Conservation (phyloP, 1,284 basidiomycete species). For the Lentinula novae-zelandiae region DNA sequence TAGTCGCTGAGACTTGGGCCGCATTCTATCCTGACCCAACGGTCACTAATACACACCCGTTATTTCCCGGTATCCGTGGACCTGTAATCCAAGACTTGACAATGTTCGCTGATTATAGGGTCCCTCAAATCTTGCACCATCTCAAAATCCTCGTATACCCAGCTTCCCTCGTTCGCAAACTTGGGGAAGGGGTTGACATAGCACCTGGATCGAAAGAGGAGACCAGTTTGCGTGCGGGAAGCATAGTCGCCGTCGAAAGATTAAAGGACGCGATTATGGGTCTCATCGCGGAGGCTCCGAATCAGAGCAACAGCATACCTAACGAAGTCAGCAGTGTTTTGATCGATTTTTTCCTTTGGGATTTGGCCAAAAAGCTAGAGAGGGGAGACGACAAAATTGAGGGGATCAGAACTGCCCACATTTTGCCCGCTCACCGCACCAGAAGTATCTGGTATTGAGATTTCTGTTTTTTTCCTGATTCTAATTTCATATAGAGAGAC, state of each 20-base stretch:
- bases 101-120: constrained; percentile 87
- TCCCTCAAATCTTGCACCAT: constrained; percentile 82
- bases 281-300: constrained; percentile 17
- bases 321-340: constrained; percentile 73
- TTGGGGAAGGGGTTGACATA: constrained; percentile 43
- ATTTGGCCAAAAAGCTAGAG: constrained; percentile 75
- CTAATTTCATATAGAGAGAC: too few relatives aligned
- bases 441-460: constrained; percentile 77
- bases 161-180: constrained; percentile 42
- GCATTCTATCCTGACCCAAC: constrained; percentile 62
- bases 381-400: constrained; percentile 51
- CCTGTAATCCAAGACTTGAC: constrained; percentile 64
- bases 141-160: constrained; percentile 70
- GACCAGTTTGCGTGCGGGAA: constrained; percentile 66
- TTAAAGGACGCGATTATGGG: constrained; percentile 51
- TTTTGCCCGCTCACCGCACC: constrained; percentile 72
- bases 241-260: constrained; percentile 73
- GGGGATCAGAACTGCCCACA: constrained; percentile 50
- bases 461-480: background rate
- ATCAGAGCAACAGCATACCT: constrained; percentile 35
- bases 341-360: constrained; percentile 86
- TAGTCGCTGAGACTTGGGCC: constrained; percentile 83
- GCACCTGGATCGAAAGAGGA: constrained; percentile 60
- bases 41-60: constrained; percentile 48
- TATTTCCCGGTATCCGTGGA: constrained; percentile 56